These are phyloP conservation scores for Scheffersomyces illinoinensis DNA, from an alignment of 1,139 yeast species.

Conservation along the genomic window DNA sequence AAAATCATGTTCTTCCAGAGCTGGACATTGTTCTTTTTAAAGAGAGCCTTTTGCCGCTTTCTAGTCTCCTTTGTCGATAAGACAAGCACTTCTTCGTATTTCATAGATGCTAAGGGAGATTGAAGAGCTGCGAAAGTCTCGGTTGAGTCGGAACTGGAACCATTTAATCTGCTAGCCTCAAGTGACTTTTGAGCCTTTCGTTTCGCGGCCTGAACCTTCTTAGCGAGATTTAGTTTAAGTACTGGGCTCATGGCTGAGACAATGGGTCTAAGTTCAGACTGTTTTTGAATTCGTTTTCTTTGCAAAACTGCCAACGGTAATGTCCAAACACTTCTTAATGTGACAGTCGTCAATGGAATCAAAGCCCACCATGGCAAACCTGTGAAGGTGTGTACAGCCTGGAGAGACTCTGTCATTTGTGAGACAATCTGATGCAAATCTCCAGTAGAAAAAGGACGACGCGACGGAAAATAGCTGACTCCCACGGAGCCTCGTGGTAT, in stretches of 20 bases:
- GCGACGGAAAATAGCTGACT: neutral
- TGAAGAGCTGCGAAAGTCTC: conserved; percentile 15
- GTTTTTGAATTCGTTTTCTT: conserved; percentile 67
- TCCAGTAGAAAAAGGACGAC: conserved; percentile 7
- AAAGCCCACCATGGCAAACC: conserved; percentile 84
- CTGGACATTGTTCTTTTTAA: conserved; percentile 66
- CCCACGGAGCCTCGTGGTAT: neutral
- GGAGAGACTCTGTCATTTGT: conserved; percentile 44
- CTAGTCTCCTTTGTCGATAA: conserved; percentile 77
- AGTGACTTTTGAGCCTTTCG: conserved; percentile 24
- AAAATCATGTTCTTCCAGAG: conserved; percentile 74
- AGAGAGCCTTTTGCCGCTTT: conserved; percentile 68
- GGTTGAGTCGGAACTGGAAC: conserved; percentile 4
- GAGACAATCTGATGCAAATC: conserved; percentile 26
- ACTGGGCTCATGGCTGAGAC: conserved; percentile 77
- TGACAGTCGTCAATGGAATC: conserved; percentile 72
- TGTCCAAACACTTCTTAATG: conserved; percentile 65
- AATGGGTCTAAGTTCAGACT: conserved; percentile 67
- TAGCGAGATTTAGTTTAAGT: conserved; percentile 68
- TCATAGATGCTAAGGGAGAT: conserved; percentile 48
- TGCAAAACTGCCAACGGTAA: conserved; percentile 78
- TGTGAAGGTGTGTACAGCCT: conserved; percentile 49
- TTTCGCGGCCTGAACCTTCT: conserved; percentile 44
- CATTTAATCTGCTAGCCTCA: conserved; percentile 2
- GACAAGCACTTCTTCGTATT: conserved; percentile 75